These are phyloP conservation scores for Wickerhamiella shivajii DNA, from an alignment of 805 yeast genomes.

Conservation along the genomic window DNA sequence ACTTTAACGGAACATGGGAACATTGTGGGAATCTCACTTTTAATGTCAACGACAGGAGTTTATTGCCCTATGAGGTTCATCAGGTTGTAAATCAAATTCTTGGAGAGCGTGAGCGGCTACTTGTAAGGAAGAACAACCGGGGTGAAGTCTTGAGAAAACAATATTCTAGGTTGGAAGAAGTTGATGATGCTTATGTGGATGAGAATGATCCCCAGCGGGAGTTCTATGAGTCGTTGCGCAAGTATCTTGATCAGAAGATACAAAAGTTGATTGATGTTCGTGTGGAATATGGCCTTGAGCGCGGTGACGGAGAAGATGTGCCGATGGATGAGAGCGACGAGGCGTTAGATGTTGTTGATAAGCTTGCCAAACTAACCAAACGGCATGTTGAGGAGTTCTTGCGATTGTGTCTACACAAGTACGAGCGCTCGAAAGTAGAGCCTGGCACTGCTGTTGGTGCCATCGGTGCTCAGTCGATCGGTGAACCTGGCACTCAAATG, in stretches of 20 bases:
- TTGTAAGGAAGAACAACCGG: slow-evolving; percentile 57
- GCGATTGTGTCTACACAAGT: slow-evolving; percentile 63
- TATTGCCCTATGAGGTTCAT: slow-evolving; percentile 57
- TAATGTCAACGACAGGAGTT: slow-evolving; percentile 35
- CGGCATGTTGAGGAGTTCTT: slow-evolving; percentile 50
- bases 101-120: slow-evolving; percentile 41
- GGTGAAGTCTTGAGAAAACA: slow-evolving; percentile 35
- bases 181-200: slow-evolving; percentile 53
- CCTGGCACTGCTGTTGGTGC: slow-evolving; percentile 99
- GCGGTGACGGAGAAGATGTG: slow-evolving; percentile 28
- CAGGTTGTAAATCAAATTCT: slow-evolving; percentile 41
- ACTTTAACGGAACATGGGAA: slow-evolving; percentile 87
- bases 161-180: slow-evolving; percentile 18
- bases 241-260: slow-evolving; percentile 46
- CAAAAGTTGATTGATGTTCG: slow-evolving; percentile 41
- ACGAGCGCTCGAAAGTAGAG: slow-evolving; percentile 81
- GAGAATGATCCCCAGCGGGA: slow-evolving; percentile 77
- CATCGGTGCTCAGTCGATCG: slow-evolving; percentile 97
- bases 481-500: slow-evolving; percentile 99
- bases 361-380: slow-evolving; percentile 43
- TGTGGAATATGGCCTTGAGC: slow-evolving; percentile 35
- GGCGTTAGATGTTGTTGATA: slow-evolving; percentile 21
- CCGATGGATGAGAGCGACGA: slow-evolving; percentile 24
- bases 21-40: slow-evolving; percentile 70
- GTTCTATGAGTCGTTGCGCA: slow-evolving; percentile 63